Percentiles rank a stretch among this genome's conserved stretches.
Evolutionary conservation across 257 asterid species (phyloP).

Genomic region (Coffea eugenioides): DNA sequence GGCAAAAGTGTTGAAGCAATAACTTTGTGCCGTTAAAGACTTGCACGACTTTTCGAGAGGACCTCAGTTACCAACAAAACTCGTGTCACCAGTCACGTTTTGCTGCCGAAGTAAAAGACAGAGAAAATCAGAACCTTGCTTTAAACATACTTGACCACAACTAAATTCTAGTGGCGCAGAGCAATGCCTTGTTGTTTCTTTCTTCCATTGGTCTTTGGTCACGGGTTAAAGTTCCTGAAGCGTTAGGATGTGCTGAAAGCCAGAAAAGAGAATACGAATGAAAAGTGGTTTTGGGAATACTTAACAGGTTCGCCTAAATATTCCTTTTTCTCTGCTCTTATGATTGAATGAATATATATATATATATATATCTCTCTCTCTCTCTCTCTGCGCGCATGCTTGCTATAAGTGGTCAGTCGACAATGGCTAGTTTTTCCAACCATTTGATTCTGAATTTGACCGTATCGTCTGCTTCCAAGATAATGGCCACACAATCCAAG

Average conservation of each 20-base stretch:
- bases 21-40: too few relatives aligned
- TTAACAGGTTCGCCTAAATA: not conserved
- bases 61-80: too few relatives aligned
- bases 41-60: too few relatives aligned
- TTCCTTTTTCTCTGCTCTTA: not conserved
- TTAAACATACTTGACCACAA: not conserved
- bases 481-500: slow-evolving; percentile 4
- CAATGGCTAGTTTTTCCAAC: slow-evolving; percentile 16
- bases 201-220: not conserved
- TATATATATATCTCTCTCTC: too few relatives aligned
- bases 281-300: not conserved
- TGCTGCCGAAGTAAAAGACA: too few relatives aligned
- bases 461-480: not conserved
- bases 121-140: too few relatives aligned
- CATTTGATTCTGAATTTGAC: slow-evolving; percentile 5
- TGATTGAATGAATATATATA: slow-evolving; percentile 5
- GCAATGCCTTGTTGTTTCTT: not conserved
- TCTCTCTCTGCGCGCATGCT: slow-evolving; percentile 1
- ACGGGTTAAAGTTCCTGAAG: not conserved
- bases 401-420: slow-evolving; percentile 13
- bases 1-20: too few relatives aligned
- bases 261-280: not conserved
- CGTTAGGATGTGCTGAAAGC: not conserved
- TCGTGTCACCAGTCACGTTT: too few relatives aligned
- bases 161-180: not conserved